These are phyloP conservation scores for Globisporangium nunn DNA, from an alignment of 352 stramenopile species.

Conservation along the genomic window DNA sequence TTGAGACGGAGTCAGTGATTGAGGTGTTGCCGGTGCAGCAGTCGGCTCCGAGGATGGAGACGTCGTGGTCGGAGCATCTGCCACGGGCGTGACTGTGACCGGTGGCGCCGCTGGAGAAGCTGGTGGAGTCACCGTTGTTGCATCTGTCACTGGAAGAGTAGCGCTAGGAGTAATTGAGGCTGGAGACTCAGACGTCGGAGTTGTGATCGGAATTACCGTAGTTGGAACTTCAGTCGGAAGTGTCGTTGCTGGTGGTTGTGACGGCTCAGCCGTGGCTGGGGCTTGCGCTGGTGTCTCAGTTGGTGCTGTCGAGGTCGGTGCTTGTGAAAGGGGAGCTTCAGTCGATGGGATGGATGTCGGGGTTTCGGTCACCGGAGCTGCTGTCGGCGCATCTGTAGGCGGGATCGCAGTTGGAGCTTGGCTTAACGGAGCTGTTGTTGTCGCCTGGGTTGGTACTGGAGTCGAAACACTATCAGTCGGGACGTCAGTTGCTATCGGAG, in stretches of 20 bases:
- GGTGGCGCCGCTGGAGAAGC: neutral
- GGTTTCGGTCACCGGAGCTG: neutral
- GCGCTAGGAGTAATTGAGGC: neutral
- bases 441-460: neutral
- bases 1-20: neutral
- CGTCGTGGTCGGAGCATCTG: slow-evolving; percentile 1
- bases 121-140: neutral
- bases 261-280: slow-evolving; percentile 3
- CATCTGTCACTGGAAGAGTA: neutral
- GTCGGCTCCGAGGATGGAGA: neutral
- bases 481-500: neutral
- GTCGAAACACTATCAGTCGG: neutral
- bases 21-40: neutral
- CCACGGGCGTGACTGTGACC: slow-evolving; percentile 3
- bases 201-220: neutral
- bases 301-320: neutral
- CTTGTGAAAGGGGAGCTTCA: neutral
- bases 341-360: neutral
- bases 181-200: neutral
- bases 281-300: slow-evolving; percentile 1
- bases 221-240: slow-evolving; percentile 1
- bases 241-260: neutral
- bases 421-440: neutral
- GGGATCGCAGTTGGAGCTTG: no score
- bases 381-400: neutral